Conservation (phyloP, 441 rosid genomes). For the Mallotus japonicus region DNA sequence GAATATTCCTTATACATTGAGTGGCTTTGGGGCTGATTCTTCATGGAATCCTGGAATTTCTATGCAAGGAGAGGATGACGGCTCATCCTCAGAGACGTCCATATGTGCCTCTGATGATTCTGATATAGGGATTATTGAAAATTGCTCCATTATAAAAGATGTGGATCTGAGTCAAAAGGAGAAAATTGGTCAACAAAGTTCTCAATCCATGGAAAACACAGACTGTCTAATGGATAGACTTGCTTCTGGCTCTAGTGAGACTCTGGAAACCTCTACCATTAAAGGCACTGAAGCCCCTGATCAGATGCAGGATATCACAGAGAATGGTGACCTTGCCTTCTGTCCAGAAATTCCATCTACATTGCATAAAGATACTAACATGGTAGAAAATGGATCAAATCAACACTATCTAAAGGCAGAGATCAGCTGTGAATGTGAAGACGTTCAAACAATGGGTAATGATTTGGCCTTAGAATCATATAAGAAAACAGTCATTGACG, state of each 20-base stretch:
- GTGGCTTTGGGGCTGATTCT: constrained; percentile 39
- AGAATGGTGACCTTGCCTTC: constrained; percentile 26
- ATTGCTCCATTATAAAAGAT: constrained; percentile 27
- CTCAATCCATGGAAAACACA: constrained; percentile 29
- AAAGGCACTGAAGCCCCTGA: constrained; percentile 33
- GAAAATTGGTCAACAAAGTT: constrained; percentile 25
- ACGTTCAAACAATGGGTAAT: constrained; percentile 14
- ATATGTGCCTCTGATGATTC: constrained; percentile 49
- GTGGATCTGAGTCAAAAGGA: constrained; percentile 22
- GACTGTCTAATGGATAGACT: constrained; percentile 33
- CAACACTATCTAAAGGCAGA: constrained; percentile 24
- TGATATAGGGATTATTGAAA: constrained; percentile 59
- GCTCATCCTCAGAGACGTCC: constrained; percentile 45
- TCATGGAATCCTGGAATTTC: constrained; percentile 59
- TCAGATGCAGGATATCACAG: constrained; percentile 18
- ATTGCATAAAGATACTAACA: constrained; percentile 7
- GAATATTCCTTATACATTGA: constrained; percentile 29
- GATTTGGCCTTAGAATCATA: constrained; percentile 28
- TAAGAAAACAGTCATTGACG: constrained; percentile 15
- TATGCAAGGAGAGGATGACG: constrained; percentile 39
- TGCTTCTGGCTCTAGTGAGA: constrained; percentile 29
- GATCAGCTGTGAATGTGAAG: constrained; percentile 19
- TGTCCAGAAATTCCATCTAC: constrained; percentile 28
- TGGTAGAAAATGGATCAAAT: constrained; percentile 17
- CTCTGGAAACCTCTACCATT: constrained; percentile 24